phyloP scores from a whole-genome alignment of 805 yeast species.

The Ogataea neopini region DNA sequence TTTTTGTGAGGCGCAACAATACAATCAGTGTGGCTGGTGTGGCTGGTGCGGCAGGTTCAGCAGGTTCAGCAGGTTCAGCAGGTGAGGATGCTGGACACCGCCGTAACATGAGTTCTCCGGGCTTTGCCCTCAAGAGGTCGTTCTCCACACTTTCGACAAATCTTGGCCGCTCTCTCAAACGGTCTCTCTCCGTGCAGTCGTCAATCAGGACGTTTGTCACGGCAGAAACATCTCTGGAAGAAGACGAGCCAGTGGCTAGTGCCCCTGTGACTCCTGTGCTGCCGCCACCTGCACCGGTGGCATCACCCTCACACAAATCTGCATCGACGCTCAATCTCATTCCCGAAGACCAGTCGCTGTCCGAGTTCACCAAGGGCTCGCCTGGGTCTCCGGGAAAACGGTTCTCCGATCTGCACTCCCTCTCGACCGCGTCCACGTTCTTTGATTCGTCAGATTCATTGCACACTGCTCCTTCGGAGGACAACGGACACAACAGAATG shows the following conservation, averaged over 20 bases:
- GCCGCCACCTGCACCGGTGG: background rate
- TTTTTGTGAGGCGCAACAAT: too few relatives aligned
- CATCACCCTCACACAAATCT: constrained; percentile 12
- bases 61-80: too few relatives aligned
- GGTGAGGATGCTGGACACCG: background rate
- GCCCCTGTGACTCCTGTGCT: background rate
- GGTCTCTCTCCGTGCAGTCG: constrained; percentile 33
- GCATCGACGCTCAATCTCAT: constrained; percentile 28
- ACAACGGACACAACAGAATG: constrained; percentile 10
- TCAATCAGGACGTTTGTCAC: constrained; percentile 29
- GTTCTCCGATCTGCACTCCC: constrained; percentile 13
- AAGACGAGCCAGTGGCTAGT: background rate
- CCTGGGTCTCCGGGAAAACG: constrained; percentile 3
- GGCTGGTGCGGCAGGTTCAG: too few relatives aligned
- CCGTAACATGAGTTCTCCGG: constrained; percentile 16
- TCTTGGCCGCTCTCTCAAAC: constrained; percentile 27
- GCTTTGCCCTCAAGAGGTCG: constrained; percentile 25
- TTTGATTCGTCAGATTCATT: constrained; percentile 16
- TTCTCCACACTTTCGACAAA: constrained; percentile 32
- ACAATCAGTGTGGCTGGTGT: background rate
- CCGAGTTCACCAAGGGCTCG: constrained; percentile 13
- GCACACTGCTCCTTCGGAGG: background rate
- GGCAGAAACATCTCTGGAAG: constrained; percentile 23
- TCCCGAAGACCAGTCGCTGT: constrained; percentile 28
- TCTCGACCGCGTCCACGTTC: constrained; percentile 17